A percentile compares a stretch with the other conserved stretches of the same genome.
phyloP scores from a whole-genome alignment of 2,329 filamentous ascomycete species.

The Ceratocystis cacaofunesta region DNA sequence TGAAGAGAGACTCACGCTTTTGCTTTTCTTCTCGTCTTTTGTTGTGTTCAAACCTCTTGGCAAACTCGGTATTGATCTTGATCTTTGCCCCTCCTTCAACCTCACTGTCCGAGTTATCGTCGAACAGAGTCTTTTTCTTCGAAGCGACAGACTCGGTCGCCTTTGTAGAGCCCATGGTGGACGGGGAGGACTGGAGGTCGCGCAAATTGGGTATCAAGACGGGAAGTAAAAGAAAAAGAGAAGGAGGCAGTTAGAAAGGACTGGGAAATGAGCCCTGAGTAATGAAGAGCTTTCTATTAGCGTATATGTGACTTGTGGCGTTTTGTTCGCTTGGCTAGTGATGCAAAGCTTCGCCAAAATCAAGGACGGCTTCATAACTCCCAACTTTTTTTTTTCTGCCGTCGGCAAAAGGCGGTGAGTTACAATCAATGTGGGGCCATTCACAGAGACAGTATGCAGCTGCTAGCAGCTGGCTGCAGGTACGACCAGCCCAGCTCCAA shows the following conservation, averaged over 20 bases:
- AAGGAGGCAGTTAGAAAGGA: not conserved
- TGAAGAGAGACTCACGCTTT: constrained; percentile 35
- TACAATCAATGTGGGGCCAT: not conserved
- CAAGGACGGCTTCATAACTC: constrained; percentile 2
- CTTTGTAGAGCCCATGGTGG: not conserved
- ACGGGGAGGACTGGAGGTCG: not conserved
- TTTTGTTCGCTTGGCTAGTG: not conserved
- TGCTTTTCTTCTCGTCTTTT: constrained; percentile 87
- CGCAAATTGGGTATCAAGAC: not conserved
- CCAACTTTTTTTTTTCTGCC: constrained; percentile 16
- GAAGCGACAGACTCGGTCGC: not conserved
- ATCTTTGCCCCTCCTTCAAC: constrained; percentile 39
- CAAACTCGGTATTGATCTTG: constrained; percentile 83
- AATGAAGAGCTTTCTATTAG: not conserved
- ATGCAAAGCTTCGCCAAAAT: not conserved
- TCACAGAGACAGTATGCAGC: not conserved
- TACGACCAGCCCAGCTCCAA: not conserved
- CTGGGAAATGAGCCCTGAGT: not conserved
- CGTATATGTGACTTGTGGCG: not conserved
- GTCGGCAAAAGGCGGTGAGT: constrained; percentile 9
- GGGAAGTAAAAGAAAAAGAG: not conserved
- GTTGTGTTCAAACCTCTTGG: constrained; percentile 83
- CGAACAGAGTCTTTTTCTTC: constrained; percentile 36
- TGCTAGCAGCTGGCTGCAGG: not conserved
- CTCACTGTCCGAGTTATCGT: constrained; percentile 33